Evolutionary conservation across 148 eudicot genomes (phyloP).

Genomic region (Cornus suecica): DNA sequence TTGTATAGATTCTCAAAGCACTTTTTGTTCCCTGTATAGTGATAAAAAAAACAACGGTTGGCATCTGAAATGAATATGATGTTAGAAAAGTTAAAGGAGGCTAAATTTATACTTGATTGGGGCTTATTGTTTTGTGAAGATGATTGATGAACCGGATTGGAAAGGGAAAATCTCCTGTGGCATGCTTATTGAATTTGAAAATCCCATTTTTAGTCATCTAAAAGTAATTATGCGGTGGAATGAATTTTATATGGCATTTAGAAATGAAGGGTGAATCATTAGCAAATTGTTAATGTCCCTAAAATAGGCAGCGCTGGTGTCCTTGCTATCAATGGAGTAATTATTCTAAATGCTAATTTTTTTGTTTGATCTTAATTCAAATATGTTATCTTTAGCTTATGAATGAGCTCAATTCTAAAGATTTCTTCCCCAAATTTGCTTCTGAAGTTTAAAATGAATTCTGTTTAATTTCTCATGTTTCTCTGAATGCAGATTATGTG

Average conservation of each 20-base stretch:
- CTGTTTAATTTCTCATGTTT: not conserved
- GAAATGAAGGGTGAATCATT: too few species aligned
- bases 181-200: not conserved
- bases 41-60: too few species aligned
- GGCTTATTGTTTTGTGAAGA: too few species aligned
- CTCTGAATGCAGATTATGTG: conserved; percentile 65
- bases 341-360: not conserved
- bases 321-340: not conserved
- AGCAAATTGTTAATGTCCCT: not conserved
- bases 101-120: too few species aligned
- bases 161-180: not conserved
- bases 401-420: not conserved
- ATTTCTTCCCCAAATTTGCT: not conserved
- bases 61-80: too few species aligned
- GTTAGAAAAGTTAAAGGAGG: too few species aligned
- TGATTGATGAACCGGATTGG: too few species aligned
- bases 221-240: not conserved
- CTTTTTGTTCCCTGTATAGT: too few species aligned
- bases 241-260: not conserved
- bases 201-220: not conserved
- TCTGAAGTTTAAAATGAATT: not conserved
- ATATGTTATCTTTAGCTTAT: not conserved
- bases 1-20: too few species aligned
- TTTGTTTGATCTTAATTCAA: not conserved
- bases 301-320: not conserved